These are phyloP conservation scores for Meyerozyma carpophila DNA, from an alignment of 1,139 yeast species.

Conservation along the genomic window DNA sequence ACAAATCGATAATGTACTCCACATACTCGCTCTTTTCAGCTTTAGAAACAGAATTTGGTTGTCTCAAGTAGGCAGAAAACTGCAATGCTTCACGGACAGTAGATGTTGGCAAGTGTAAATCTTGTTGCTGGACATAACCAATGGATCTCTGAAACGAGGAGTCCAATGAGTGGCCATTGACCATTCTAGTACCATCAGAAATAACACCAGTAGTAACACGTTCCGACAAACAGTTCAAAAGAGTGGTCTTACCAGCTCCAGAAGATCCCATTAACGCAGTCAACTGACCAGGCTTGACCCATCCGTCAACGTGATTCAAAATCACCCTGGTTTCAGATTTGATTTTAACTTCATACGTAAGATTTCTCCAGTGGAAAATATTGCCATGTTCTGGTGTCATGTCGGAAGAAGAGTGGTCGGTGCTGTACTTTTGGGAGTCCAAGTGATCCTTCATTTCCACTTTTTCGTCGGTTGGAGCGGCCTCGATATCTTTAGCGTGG, in stretches of 20 bases:
- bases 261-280: slow-evolving; percentile 80
- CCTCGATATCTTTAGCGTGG: slow-evolving; percentile 7
- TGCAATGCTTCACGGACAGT: slow-evolving; percentile 76
- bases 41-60: slow-evolving; percentile 48
- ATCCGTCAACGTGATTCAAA: slow-evolving; percentile 69
- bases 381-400: slow-evolving; percentile 17
- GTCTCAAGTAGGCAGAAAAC: slow-evolving; percentile 72
- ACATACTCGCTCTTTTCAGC: slow-evolving; percentile 66
- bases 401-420: slow-evolving; percentile 5
- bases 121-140: slow-evolving; percentile 83
- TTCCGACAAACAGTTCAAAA: slow-evolving; percentile 67
- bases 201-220: slow-evolving; percentile 77
- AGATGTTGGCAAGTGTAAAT: slow-evolving; percentile 65
- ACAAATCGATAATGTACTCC: slow-evolving; percentile 60
- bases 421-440: slow-evolving; percentile 8
- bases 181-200: slow-evolving; percentile 64
- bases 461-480: slow-evolving; percentile 11
- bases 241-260: slow-evolving; percentile 83
- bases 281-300: slow-evolving; percentile 62
- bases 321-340: slow-evolving; percentile 61
- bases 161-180: slow-evolving; percentile 65
- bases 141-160: slow-evolving; percentile 74
- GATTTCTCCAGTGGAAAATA: slow-evolving; percentile 72
- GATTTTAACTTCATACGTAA: slow-evolving; percentile 67
- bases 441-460: slow-evolving; percentile 11